phyloP scores from a whole-genome alignment of 495 filamentous ascomycete species.

The Daldinia loculata region DNA sequence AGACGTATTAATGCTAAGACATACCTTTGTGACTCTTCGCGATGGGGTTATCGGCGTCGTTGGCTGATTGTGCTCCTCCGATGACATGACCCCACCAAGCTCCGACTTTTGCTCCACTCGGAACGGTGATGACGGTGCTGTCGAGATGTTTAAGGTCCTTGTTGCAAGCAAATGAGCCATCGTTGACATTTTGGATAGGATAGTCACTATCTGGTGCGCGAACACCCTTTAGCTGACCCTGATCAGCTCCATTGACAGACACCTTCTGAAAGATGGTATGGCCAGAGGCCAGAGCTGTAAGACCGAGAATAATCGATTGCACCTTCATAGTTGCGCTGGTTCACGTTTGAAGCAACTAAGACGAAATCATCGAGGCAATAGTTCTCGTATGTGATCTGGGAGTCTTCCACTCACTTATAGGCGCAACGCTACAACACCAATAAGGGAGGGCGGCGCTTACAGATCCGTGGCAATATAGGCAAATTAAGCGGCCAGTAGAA shows the following conservation, averaged over 20 bases:
- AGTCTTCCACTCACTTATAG: slow-evolving; percentile 29
- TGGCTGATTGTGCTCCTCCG: slow-evolving; percentile 52
- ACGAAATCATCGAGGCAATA: not conserved
- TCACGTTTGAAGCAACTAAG: not conserved
- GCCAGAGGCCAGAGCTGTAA: slow-evolving; percentile 28
- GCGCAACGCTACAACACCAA: slow-evolving; percentile 8
- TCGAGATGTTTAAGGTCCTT: slow-evolving; percentile 47
- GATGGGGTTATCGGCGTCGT: slow-evolving; percentile 61
- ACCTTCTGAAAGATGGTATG: slow-evolving; percentile 56
- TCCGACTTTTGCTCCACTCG: slow-evolving; percentile 56
- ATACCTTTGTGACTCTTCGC: slow-evolving; percentile 56
- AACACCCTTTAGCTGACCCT: slow-evolving; percentile 62
- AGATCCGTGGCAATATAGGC: slow-evolving; percentile 32
- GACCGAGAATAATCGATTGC: slow-evolving; percentile 34
- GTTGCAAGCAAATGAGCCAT: slow-evolving; percentile 53
- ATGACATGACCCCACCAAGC: slow-evolving; percentile 63
- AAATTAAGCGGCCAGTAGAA: slow-evolving; percentile 33
- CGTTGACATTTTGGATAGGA: slow-evolving; percentile 52
- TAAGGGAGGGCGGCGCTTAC: slow-evolving; percentile 25
- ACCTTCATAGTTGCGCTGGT: slow-evolving; percentile 31
- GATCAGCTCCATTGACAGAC: slow-evolving; percentile 61
- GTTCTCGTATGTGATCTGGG: not conserved
- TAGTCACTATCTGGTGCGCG: slow-evolving; percentile 58
- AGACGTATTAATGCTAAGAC: not conserved
- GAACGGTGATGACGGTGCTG: slow-evolving; percentile 56